Evolutionary conservation across 2,329 filamentous ascomycete species (phyloP), one percentile per base, ranked within the genome.

Genomic region (Penicillium sp.): DNA sequence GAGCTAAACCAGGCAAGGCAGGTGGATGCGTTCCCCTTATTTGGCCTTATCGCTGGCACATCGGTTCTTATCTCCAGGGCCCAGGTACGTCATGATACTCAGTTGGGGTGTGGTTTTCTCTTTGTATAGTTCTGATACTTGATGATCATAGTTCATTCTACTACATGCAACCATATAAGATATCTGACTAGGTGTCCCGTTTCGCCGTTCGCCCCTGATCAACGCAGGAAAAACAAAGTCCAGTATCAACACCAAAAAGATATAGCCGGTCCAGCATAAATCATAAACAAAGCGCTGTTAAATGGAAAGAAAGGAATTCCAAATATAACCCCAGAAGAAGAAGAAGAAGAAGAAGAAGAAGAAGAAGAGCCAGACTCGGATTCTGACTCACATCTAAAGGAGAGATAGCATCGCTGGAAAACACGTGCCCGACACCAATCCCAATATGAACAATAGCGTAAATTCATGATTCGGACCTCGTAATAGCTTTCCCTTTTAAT

Each of bases 381-480:
- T 26, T 28, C 37, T 19, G 31, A 44, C 22, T 28, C 31, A 31
- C 24, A 43, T 49, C 34, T 49, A 31, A 44, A 38, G 24, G 12
- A 48, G 9, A 29, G 24, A 48, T 24, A 45, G 43, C 13, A 29
- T 44, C 32, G 45, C 45, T 35, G 33, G 19, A 48, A 45, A 48
- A 48, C 33, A 38, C 17, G 24, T 48, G 35, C 49, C 44, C 29
- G 29, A 34, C 43, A 48, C 34, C 46, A 41, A 40, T 42, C 31
- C 24, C 43, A 26, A 35, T 52, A 52, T 49, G 28, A 49, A 54
- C 53, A 44, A 8, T 39, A n/a, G 52, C 58, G 54, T 60, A 53
- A 54, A 17, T 53, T 60, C 58, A 58, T 60, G 52, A 48, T 51
- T 59, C 51, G 34, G 44, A 55, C 44, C 53, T 57, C 53, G 46